Evolutionary conservation across 2,329 filamentous ascomycete genomes (phyloP), one percentile per base, ranked within the genome.

Genomic region (Curvularia hawaiiensis): DNA sequence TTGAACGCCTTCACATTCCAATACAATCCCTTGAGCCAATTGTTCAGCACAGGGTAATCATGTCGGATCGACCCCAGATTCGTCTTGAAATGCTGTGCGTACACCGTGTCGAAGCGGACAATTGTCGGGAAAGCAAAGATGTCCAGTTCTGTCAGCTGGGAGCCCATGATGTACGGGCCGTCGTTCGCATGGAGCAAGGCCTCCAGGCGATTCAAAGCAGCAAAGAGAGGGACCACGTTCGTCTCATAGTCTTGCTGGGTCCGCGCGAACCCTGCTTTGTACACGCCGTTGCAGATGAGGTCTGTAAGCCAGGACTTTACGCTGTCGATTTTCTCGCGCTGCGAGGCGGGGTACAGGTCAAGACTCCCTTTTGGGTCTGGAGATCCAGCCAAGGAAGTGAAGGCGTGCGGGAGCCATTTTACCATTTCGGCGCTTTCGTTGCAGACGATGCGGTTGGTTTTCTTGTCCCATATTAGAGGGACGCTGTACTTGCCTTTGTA

Each of bases 71-170:
- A 87, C 3, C 85, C 84, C 30, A 88, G 70, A 69, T 88, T 88
- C 65, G 84, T 86, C 75, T 88, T 88, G 78, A 88, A 88, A 72
- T 88, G 85, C 76, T 88, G 85, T 12, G 85, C 84, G 66, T 88
- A 89, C 3, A 85, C 82, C 3, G 79, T 75, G 60, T 88, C 86
- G 64, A 88, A 82, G 4, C 86, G 78, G n/a, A 88, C 77, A 14
- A 86, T 62, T 0, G 85, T 88, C 3, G 82, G 79, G 63, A 84
- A 89, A 0, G 82, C 78, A 11, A 83, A 75, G 20, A 88, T 66
- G 65, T 89, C 86, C 11, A 88, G 72, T 69, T 88, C 85, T 0
- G 86, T 88, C 58, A 88, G 65, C 14, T 78, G 66, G 0, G 72
- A 66, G 2, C 86, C 86, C 0, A 88, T 76, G 3, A 88, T 73